phyloP scores from a whole-genome alignment of 352 stramenopile genomes.

The Phytopythium mirpurense region DNA sequence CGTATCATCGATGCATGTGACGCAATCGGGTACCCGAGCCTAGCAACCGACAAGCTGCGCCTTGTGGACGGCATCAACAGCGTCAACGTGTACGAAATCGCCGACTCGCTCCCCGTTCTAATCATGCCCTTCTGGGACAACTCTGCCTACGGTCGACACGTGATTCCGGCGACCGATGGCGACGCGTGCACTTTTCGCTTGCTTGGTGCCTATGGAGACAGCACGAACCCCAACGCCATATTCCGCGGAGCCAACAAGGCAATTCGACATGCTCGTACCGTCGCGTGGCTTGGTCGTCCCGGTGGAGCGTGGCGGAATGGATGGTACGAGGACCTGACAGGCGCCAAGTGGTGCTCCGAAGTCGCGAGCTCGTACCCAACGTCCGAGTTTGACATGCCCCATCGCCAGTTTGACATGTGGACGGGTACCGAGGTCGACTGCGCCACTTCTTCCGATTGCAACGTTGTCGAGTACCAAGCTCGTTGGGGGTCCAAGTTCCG shows the following conservation, averaged over 20 bases:
- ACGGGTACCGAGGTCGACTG: background rate
- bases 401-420: conserved; percentile 6
- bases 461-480: background rate
- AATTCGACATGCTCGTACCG: conserved; percentile 1
- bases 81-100: conserved; percentile 12
- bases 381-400: conserved; percentile 2
- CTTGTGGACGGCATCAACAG: conserved; percentile 12
- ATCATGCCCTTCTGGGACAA: conserved; percentile 27
- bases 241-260: background rate
- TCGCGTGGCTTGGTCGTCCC: conserved; percentile 3
- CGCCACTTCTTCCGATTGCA: background rate
- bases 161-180: background rate
- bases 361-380: background rate
- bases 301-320: conserved; percentile 6
- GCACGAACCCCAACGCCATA: background rate
- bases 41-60: conserved; percentile 8
- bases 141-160: background rate
- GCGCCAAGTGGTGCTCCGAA: conserved; percentile 4
- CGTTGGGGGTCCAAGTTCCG: conserved; percentile 9
- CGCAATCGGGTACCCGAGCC: conserved; percentile 9
- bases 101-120: conserved; percentile 27
- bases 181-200: conserved; percentile 1
- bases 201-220: background rate
- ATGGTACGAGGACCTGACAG: conserved; percentile 7
- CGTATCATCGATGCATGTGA: conserved; percentile 7